phyloP scores from a whole-genome alignment of 805 yeast genomes.

The Candida krabiensis region DNA sequence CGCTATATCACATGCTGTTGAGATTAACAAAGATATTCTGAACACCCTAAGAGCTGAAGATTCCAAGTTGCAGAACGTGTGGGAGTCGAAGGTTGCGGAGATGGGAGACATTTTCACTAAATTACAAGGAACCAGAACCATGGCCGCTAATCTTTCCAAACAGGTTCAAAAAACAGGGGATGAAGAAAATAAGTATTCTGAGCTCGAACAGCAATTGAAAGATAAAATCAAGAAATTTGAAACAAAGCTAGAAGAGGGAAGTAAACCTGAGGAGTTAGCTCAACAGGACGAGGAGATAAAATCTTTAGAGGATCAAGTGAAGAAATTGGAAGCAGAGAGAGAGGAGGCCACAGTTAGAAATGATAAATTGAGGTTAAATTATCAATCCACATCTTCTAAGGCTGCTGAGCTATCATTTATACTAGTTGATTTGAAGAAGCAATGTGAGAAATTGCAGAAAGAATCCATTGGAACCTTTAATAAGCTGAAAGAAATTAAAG shows the following conservation, averaged over 20 bases:
- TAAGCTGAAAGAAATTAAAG: constrained; percentile 22
- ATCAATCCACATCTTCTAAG: constrained; percentile 45
- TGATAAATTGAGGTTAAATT: constrained; percentile 36
- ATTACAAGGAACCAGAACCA: constrained; percentile 33
- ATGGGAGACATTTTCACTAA: constrained; percentile 44
- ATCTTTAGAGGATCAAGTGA: constrained; percentile 10
- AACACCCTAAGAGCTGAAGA: constrained; percentile 34
- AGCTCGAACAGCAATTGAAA: constrained; percentile 14
- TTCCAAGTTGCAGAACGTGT: constrained; percentile 37
- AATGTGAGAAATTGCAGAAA: constrained; percentile 26
- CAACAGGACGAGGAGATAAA: constrained; percentile 14
- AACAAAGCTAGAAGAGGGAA: constrained; percentile 3
- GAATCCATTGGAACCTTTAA: constrained; percentile 37
- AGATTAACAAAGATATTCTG: constrained; percentile 22
- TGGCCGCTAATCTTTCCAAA: constrained; percentile 28
- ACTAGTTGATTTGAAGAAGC: constrained; percentile 24
- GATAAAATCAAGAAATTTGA: constrained; percentile 9
- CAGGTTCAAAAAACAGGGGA: constrained; percentile 21
- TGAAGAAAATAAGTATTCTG: constrained; percentile 2
- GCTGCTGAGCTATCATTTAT: constrained; percentile 45
- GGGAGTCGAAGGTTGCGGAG: constrained; percentile 40
- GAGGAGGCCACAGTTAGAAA: constrained; percentile 23
- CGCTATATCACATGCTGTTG: constrained; percentile 27
- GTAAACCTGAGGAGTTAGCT: constrained; percentile 12
- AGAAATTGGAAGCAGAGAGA: constrained; percentile 13